Percentiles rank a stretch among this genome's conserved stretches.
These are phyloP conservation scores for Colletotrichum godetiae DNA, from an alignment of 2,329 filamentous ascomycete species.

Conservation along the genomic window DNA sequence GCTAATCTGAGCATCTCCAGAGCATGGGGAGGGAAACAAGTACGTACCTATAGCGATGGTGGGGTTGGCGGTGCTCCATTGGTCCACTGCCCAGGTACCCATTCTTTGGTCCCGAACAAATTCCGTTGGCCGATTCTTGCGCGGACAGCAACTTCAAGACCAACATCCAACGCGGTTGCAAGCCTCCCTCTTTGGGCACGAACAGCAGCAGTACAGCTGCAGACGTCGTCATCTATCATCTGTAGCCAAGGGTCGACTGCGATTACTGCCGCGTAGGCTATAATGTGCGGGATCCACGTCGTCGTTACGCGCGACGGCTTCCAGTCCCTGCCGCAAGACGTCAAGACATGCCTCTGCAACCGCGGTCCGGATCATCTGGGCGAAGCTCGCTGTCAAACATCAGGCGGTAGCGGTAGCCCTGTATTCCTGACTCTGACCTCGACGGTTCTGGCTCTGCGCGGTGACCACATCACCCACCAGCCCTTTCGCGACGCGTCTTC, in stretches of 20 bases:
- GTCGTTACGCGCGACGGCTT: conserved; percentile 54
- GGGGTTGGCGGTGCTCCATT: neutral
- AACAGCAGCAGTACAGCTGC: neutral
- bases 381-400: conserved; percentile 45
- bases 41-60: neutral
- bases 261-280: too few species aligned
- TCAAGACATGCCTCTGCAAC: conserved; percentile 61
- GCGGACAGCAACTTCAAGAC: neutral
- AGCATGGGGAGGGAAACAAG: neutral
- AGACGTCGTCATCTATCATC: neutral
- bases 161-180: neutral
- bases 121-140: neutral
- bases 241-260: neutral
- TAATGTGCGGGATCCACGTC: conserved; percentile 72
- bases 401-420: conserved; percentile 42
- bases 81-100: neutral
- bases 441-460: conserved; percentile 91
- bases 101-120: neutral
- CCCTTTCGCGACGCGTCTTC: conserved; percentile 71
- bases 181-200: neutral
- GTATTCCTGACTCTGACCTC: conserved; percentile 75
- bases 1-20: neutral
- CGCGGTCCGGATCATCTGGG: conserved; percentile 71
- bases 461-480: conserved; percentile 76
- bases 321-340: conserved; percentile 45